Percentiles rank a stretch among this genome's conserved stretches.
These are phyloP conservation scores for Clarireedia sp. DNA, from an alignment of 2,329 filamentous ascomycete genomes.

Conservation along the genomic window DNA sequence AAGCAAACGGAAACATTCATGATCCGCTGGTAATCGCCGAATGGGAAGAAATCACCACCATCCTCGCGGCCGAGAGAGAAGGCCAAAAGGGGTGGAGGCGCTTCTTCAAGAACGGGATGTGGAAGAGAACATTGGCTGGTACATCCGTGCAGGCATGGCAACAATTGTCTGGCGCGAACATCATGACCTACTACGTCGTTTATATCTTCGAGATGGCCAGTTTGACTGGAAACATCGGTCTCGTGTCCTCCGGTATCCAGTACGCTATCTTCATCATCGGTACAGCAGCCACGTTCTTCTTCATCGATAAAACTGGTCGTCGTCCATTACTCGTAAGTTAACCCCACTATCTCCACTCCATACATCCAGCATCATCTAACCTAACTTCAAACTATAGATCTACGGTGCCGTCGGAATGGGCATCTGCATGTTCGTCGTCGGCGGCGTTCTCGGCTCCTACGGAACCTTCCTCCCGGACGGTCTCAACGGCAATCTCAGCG, in stretches of 20 bases:
- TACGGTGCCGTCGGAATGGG: constrained; percentile 36
- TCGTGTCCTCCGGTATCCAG: constrained; percentile 24
- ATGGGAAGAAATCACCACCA: constrained; percentile 43
- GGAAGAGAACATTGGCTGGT: constrained; percentile 36
- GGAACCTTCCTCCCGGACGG: constrained; percentile 36
- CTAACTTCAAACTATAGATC: constrained; percentile 21
- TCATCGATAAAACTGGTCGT: constrained; percentile 20
- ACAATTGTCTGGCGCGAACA: constrained; percentile 21
- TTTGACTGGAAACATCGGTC: constrained; percentile 30
- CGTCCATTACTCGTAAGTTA: constrained; percentile 5
- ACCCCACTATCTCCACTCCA: too few relatives aligned
- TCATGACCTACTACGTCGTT: constrained; percentile 32
- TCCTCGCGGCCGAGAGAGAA: constrained; percentile 27
- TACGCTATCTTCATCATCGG: constrained; percentile 23
- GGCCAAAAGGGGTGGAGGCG: constrained; percentile 30
- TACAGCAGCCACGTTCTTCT: constrained; percentile 20
- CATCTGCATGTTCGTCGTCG: constrained; percentile 39
- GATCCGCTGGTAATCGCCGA: constrained; percentile 50
- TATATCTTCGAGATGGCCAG: constrained; percentile 34
- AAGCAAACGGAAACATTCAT: constrained; percentile 45
- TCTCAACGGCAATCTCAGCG: constrained; percentile 40
- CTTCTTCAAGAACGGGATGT: constrained; percentile 46
- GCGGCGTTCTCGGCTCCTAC: constrained; percentile 35
- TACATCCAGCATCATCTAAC: background rate
- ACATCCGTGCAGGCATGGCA: constrained; percentile 18